These are phyloP conservation scores for Oxyria digyna DNA, from an alignment of 148 eudicot genomes.

Conservation along the genomic window DNA sequence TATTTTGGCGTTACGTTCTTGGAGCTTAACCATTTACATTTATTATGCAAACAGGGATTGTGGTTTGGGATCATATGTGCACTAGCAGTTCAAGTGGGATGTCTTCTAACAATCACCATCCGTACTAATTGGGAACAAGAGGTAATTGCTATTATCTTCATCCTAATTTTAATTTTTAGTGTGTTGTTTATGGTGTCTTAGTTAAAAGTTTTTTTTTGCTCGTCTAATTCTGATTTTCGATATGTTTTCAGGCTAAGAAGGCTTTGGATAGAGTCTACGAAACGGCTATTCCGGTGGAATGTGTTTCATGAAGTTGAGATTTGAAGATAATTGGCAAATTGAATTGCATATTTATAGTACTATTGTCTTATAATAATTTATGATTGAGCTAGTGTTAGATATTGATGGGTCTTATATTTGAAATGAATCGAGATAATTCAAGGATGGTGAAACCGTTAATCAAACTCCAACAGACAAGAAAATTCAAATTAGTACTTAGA, in stretches of 20 bases:
- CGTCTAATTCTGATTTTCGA: background rate
- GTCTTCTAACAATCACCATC: constrained; percentile 33
- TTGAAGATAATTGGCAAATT: no score
- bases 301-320: constrained; percentile 10
- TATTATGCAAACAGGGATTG: constrained; percentile 30
- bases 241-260: background rate
- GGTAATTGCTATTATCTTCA: constrained; percentile 16
- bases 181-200: background rate
- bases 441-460: no score
- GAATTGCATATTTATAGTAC: no score
- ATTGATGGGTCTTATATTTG: no score
- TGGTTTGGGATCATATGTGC: constrained; percentile 49
- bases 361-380: no score
- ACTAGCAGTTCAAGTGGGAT: constrained; percentile 31
- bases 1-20: background rate
- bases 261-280: constrained; percentile 7
- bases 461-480: no score
- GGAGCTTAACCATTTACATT: background rate
- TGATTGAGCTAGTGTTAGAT: no score
- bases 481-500: no score
- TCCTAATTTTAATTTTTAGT: background rate
- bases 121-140: constrained; percentile 51
- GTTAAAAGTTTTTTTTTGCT: no score
- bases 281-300: background rate
- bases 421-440: no score